Evolutionary conservation across 2,329 filamentous ascomycete species (phyloP), one percentile per base, ranked within the genome.

Genomic region (Paecilomyces formosus): DNA sequence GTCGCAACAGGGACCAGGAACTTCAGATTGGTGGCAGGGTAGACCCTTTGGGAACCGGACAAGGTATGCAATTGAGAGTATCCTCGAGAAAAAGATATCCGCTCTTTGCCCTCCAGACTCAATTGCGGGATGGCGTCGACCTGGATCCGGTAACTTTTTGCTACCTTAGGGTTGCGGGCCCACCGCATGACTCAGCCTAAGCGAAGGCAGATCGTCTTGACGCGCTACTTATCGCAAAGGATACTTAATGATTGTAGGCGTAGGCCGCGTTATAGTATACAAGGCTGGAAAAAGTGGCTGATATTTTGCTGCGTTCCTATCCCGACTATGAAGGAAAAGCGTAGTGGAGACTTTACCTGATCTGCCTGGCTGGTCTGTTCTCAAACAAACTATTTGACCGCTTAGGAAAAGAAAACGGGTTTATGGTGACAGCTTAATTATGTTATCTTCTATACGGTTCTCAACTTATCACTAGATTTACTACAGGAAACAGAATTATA

Each of bases 11-110:
- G 33, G 52, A 54, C 18, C 51, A 58, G 45, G 13, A 53, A 22
- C 58, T 56, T 61, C 63, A 63, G 55, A 35, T 56, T 62, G 60
- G 55, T 49, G 33, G 33, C 28, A 45, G 30, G 24, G 30, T 13
- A n/a, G 28, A 53, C 26, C 39, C 39, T 45, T 18, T 5, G 39
- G n/a, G 39, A 45, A 45, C 18, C 9, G 39, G 39, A n/a, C 8
- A 18, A 53, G 24, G 51, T 18, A 53, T 12, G 13, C 51, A 30
- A 53, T 30, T 26, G 50, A 15, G 50, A 52, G n/a, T 11, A 11
- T 52, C 22, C 26, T 52, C 21, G 50, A 11, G 50, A 54, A 54
- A 30, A 21, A 28, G 18, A 31, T 28, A 54, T 0, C 30, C 18
- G 28, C 50, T 12, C 50, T 28, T 13, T 28, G 21, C 26, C 50